Evolutionary conservation across 2,329 filamentous ascomycete species (phyloP).

Genomic region (Meredithiella fracta): DNA sequence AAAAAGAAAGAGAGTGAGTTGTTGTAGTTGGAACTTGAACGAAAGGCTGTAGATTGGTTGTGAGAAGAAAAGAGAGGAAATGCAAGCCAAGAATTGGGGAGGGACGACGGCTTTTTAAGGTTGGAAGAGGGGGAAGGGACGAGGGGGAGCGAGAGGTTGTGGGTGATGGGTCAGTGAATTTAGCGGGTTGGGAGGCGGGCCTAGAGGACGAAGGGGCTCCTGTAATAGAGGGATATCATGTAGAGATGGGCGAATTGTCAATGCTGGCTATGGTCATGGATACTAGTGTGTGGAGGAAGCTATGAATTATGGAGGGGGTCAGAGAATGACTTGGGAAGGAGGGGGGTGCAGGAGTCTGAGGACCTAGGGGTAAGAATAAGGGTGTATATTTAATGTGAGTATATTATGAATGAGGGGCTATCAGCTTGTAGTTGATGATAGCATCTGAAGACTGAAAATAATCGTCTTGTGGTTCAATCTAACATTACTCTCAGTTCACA

Average conservation of each 20-base stretch:
- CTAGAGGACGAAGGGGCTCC: not conserved
- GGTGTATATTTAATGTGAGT: not conserved
- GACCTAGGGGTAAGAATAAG: not conserved
- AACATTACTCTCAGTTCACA: too few relatives aligned
- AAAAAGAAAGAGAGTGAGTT: conserved; percentile 10
- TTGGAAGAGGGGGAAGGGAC: not conserved
- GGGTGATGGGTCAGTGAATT: not conserved
- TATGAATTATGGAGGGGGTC: not conserved
- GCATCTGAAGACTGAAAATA: too few relatives aligned
- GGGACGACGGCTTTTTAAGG: conserved; percentile 9
- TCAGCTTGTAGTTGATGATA: too few relatives aligned
- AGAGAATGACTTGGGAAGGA: not conserved
- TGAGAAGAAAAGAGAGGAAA: not conserved
- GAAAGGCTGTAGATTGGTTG: conserved; percentile 12
- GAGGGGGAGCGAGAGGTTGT: not conserved
- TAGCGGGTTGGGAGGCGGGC: not conserved
- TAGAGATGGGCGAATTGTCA: not conserved
- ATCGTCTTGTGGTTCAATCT: too few relatives aligned
- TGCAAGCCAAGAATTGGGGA: not conserved
- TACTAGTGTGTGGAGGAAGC: conserved; percentile 1
- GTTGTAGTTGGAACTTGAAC: conserved; percentile 15
- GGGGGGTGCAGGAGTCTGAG: not conserved
- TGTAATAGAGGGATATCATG: too few relatives aligned
- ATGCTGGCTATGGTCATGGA: not conserved
- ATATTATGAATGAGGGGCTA: not conserved